These are phyloP conservation scores for Aspergillus versicolor DNA, from an alignment of 2,329 filamentous ascomycete genomes.

Conservation along the genomic window DNA sequence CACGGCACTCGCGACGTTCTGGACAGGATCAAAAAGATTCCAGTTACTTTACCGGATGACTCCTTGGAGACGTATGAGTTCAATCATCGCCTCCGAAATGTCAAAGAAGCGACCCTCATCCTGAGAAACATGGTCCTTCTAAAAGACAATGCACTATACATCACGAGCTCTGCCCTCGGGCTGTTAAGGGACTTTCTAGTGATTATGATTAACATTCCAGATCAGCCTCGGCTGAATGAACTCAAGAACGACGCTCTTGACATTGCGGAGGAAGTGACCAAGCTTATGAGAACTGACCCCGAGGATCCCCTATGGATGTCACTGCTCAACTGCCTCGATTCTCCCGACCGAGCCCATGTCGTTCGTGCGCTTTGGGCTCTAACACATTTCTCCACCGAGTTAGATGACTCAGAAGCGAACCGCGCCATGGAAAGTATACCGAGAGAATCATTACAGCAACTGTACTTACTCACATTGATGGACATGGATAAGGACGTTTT, in stretches of 20 bases:
- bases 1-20: conserved; percentile 70
- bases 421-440: conserved; percentile 65
- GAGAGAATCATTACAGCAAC: conserved; percentile 57
- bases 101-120: conserved; percentile 84
- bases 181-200: conserved; percentile 79
- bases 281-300: conserved; percentile 69
- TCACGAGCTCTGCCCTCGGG: conserved; percentile 64
- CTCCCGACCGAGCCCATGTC: conserved; percentile 77
- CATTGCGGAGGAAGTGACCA: conserved; percentile 85
- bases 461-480: conserved; percentile 42
- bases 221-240: conserved; percentile 69
- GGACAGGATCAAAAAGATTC: conserved; percentile 66
- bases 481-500: conserved; percentile 81
- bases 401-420: conserved; percentile 71
- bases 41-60: conserved; percentile 60
- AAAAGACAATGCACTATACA: conserved; percentile 79
- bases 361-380: conserved; percentile 78
- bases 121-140: conserved; percentile 96
- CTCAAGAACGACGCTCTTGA: conserved; percentile 89
- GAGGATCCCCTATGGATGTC: conserved; percentile 78
- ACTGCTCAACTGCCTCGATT: conserved; percentile 58
- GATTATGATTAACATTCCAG: conserved; percentile 75
- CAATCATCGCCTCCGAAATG: conserved; percentile 67
- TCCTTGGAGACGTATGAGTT: conserved; percentile 70
- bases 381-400: conserved; percentile 82